These are phyloP conservation scores for Beta macrorhiza DNA, from an alignment of 179 eudicot species.

Conservation along the genomic window DNA sequence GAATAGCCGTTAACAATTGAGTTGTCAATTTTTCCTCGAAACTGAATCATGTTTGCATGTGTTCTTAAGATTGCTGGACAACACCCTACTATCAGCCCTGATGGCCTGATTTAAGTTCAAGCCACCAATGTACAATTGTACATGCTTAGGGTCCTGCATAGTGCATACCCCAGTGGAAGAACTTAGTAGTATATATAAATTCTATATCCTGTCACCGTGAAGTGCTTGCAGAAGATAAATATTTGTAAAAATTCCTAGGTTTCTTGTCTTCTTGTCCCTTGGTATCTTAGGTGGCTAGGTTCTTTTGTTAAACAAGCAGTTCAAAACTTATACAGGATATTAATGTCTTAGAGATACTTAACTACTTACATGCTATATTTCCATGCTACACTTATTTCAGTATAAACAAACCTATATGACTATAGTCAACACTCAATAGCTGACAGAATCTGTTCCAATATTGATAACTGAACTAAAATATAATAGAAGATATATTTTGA, in stretches of 20 bases:
- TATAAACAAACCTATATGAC: background rate
- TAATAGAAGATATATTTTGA: too few species aligned
- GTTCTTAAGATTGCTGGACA: conserved; percentile 72
- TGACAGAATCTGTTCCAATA: too few species aligned
- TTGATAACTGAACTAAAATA: too few species aligned
- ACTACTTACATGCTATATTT: background rate
- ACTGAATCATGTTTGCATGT: conserved; percentile 90
- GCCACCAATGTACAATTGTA: conserved; percentile 84
- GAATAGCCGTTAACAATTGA: conserved; percentile 60
- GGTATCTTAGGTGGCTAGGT: background rate
- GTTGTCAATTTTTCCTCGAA: conserved; percentile 60
- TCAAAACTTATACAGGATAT: background rate
- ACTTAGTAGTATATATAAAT: too few species aligned
- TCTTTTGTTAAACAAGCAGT: background rate
- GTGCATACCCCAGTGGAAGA: too few species aligned
- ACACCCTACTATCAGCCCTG: conserved; percentile 74
- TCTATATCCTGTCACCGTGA: too few species aligned
- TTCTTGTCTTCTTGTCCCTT: conserved; percentile 15
- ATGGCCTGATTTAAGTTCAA: conserved; percentile 53
- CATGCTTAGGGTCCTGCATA: conserved; percentile 82
- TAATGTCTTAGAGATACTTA: background rate
- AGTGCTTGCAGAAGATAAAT: background rate
- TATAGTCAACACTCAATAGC: background rate
- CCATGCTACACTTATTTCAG: background rate
- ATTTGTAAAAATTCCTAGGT: conserved; percentile 1